Conservation (phyloP, 1,139 yeast species). For the Candida sp. region DNA sequence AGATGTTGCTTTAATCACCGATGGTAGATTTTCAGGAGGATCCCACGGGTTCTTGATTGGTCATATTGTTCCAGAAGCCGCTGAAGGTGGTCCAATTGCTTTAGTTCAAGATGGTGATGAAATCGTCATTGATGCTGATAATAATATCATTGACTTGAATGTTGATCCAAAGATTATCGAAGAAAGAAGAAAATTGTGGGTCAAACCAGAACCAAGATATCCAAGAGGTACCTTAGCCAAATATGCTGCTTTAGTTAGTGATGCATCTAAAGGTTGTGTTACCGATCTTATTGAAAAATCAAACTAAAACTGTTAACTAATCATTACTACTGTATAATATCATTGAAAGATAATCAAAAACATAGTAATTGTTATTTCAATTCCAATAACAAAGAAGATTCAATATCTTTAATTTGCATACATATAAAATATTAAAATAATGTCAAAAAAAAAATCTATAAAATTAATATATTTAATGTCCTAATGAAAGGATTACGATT, state of each 20-base stretch:
- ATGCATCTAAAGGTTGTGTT: conserved; percentile 93
- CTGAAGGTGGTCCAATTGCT: conserved; percentile 98
- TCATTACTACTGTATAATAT: conserved; percentile 3
- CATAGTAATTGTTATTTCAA: conserved; percentile 1
- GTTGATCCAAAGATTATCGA: conserved; percentile 70
- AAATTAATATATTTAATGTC: conserved; percentile 10
- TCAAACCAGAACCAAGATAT: conserved; percentile 82
- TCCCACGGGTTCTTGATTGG: conserved; percentile 98
- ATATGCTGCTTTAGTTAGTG: conserved; percentile 79
- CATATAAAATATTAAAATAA: neutral
- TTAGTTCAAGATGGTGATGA: conserved; percentile 89
- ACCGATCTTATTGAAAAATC: conserved; percentile 46
- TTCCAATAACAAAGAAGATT: neutral
- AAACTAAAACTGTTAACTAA: conserved; percentile 1
- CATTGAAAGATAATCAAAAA: conserved; percentile 11
- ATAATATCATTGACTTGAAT: conserved; percentile 77
- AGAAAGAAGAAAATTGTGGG: conserved; percentile 73
- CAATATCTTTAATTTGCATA: neutral
- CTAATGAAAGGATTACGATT: conserved; percentile 14
- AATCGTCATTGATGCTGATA: conserved; percentile 89
- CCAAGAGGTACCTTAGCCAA: conserved; percentile 88
- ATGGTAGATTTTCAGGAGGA: conserved; percentile 98
- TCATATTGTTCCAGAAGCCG: conserved; percentile 98
- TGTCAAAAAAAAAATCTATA: conserved; percentile 3
- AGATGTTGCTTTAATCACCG: conserved; percentile 94